Evolutionary conservation across 306 rosid genomes (phyloP).

Genomic region (Argentina anserina): DNA sequence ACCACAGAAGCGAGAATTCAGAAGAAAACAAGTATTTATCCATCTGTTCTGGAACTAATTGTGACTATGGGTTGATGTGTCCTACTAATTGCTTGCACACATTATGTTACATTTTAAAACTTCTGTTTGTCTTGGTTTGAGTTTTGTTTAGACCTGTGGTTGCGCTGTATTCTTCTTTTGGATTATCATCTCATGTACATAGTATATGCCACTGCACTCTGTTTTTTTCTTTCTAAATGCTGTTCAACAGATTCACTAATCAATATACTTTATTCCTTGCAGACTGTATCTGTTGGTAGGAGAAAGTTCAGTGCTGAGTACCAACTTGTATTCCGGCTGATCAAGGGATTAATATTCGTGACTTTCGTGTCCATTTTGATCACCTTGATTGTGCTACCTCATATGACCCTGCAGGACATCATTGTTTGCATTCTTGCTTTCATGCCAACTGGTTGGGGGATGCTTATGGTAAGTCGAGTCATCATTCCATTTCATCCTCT

Average conservation of each 20-base stretch:
- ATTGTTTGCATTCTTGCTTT: conserved; percentile 95
- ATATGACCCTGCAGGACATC: conserved; percentile 82
- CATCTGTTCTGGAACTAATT: neutral
- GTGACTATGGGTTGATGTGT: neutral
- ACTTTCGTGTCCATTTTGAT: conserved; percentile 76
- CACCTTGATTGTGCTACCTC: conserved; percentile 78
- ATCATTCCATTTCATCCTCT: neutral
- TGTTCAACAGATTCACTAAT: neutral
- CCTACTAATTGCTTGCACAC: neutral
- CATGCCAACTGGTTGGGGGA: conserved; percentile 99
- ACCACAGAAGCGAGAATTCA: neutral
- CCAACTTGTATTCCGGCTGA: conserved; percentile 87
- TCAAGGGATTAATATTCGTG: conserved; percentile 86
- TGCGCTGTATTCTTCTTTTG: neutral
- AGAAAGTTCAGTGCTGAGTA: conserved; percentile 82
- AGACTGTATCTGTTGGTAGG: conserved; percentile 93
- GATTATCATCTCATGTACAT: neutral
- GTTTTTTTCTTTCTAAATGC: no score
- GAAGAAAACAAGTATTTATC: neutral
- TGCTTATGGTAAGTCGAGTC: conserved; percentile 61
- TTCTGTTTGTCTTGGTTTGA: neutral
- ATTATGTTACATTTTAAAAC: neutral
- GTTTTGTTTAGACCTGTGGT: neutral
- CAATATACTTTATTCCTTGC: conserved; percentile 19
- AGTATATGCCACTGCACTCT: neutral